Evolutionary conservation across 2,329 filamentous ascomycete genomes (phyloP), one percentile per base, ranked within the genome.

Genomic region (Sporothrix pseudoabietina): DNA sequence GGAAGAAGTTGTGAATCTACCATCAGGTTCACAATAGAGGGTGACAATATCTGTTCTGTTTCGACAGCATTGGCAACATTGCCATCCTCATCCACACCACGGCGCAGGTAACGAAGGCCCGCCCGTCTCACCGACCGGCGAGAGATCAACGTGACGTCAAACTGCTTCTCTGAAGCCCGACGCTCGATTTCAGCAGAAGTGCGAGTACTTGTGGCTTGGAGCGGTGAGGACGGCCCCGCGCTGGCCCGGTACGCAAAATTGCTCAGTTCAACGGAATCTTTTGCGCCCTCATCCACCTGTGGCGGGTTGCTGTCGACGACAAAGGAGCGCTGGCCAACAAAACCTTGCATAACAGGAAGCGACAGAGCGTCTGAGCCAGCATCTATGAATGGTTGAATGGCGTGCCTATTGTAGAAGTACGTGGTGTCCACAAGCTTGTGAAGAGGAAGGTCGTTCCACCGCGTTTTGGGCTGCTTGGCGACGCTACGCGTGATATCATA

Each of bases 371-470:
- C 88, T 30, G 93, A 88, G 0, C 92, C 90, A n/a, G 87, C 86
- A 22, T 92, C 87, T 66, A 94, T 87, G 75, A 99, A 94, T 0
- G 92, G 90, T 39, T 87, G 82, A 35, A 93, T 83, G 16, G 98
- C 86, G 79, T 94, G 86, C 35, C 87, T 87, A 78, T 99, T 99
- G 95, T 96, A 99, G 81, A 98, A 98, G 81, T 91, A 98, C 79
- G 90, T 82, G 44, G 89, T 87, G 80, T 98, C 93, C 30, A 91
- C 94, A 73, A 88, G 86, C 75, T 88, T 88, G 80, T 93, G 87
- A 4, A 97, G 83, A 6, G 94, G 90, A 4, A 88, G 77, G 63
- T 86, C 85, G 52, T 80, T 80, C 71, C 81, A 80, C 75, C 87
- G 80, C 72, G 76, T 71, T 59, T 76, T 76, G 3, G 78, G 79